Percentiles rank a stretch among this genome's conserved stretches.
Evolutionary conservation across 306 rosid genomes (phyloP).

Genomic region (Vigna angularis): DNA sequence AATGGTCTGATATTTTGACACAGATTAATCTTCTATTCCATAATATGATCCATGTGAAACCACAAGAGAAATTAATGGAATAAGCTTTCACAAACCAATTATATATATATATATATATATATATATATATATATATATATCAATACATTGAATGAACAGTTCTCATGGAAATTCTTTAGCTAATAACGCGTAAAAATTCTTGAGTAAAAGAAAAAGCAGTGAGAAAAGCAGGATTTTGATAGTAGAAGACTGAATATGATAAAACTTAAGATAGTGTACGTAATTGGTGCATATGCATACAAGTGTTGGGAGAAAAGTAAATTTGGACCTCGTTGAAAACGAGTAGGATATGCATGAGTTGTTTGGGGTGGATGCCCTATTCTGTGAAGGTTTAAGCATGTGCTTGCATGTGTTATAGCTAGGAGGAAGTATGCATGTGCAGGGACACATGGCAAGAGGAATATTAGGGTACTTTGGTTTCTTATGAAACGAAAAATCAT

Average conservation of each 20-base stretch:
- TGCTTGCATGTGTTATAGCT: slow-evolving; percentile 43
- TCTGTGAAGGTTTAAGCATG: slow-evolving; percentile 36
- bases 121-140: too few relatives aligned
- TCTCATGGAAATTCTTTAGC: too few relatives aligned
- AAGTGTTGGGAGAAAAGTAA: background rate
- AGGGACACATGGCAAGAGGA: slow-evolving; percentile 40
- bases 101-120: too few relatives aligned
- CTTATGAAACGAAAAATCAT: slow-evolving; percentile 25
- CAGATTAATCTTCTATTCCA: background rate
- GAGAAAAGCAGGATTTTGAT: background rate
- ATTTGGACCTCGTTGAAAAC: slow-evolving; percentile 44
- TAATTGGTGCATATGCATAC: background rate
- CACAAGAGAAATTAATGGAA: too few relatives aligned
- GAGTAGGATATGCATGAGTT: slow-evolving; percentile 35
- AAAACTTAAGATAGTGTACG: background rate
- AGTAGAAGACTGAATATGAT: slow-evolving; percentile 4
- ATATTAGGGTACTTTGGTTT: slow-evolving; percentile 39
- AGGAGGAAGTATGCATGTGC: slow-evolving; percentile 46
- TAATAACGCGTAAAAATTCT: too few relatives aligned
- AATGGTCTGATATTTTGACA: too few relatives aligned
- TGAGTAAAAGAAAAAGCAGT: background rate
- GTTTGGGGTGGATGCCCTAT: slow-evolving; percentile 20
- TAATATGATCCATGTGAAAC: too few relatives aligned
- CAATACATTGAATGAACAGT: too few relatives aligned
- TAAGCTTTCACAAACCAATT: too few relatives aligned